Percentiles rank a stretch among this genome's conserved stretches.
phyloP scores from a whole-genome alignment of 78 protist genomes.

The Dictyostelium firmibasis region DNA sequence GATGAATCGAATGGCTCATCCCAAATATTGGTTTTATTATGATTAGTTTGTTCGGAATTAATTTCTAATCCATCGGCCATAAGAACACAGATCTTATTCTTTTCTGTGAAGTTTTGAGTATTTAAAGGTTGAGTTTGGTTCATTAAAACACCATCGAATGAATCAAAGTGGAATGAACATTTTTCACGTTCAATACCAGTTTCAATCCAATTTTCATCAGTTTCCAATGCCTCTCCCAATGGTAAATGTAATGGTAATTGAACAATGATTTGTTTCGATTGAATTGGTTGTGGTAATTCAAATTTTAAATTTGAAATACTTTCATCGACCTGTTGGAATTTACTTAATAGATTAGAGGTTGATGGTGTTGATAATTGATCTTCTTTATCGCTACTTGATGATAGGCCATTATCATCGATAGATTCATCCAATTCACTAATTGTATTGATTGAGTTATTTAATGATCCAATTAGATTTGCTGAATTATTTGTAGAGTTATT shows the following conservation, averaged over 20 bases:
- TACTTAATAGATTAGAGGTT: background rate
- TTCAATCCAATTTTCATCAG: slow-evolving; percentile 63
- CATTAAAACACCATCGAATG: slow-evolving; percentile 50
- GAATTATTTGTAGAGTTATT: background rate
- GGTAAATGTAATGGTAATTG: slow-evolving; percentile 75
- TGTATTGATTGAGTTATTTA: background rate
- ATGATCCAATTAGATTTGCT: background rate
- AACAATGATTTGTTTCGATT: background rate
- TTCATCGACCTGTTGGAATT: background rate
- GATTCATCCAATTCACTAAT: background rate
- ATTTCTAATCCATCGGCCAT: slow-evolving; percentile 44
- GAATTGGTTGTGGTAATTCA: slow-evolving; percentile 40
- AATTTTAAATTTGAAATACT: slow-evolving; percentile 15
- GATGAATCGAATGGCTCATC: slow-evolving; percentile 47
- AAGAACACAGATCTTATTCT: slow-evolving; percentile 23
- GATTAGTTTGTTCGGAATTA: background rate
- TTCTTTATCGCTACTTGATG: background rate
- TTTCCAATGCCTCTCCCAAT: slow-evolving; percentile 59
- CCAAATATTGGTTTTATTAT: slow-evolving; percentile 56
- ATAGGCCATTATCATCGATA: background rate
- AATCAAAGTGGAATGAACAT: slow-evolving; percentile 68
- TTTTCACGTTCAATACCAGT: slow-evolving; percentile 34
- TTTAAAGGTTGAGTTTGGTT: slow-evolving; percentile 55
- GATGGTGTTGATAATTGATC: background rate
- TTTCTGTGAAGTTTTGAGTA: slow-evolving; percentile 26